Conservation (phyloP, 768 basidiomycete species). For the Boletus eberwhitei region DNA sequence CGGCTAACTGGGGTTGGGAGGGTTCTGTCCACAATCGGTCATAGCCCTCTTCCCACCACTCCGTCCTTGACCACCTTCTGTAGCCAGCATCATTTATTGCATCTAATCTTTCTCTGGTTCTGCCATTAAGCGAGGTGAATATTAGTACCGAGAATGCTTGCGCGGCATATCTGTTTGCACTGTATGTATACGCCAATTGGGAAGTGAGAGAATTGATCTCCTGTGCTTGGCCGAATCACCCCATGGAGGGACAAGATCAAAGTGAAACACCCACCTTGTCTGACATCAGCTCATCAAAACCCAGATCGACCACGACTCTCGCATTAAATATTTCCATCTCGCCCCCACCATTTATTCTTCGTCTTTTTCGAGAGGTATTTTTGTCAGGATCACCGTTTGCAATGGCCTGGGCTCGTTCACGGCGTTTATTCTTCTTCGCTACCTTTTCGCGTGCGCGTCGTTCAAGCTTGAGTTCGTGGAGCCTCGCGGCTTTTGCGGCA, state of each 20-base stretch:
- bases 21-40: conserved; percentile 57
- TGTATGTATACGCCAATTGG: conserved; percentile 91
- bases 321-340: conserved; percentile 50
- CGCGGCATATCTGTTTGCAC: conserved; percentile 71
- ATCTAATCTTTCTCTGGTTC: conserved; percentile 63
- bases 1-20: neutral
- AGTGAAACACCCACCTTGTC: conserved; percentile 67
- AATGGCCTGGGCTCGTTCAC: conserved; percentile 50
- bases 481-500: conserved; percentile 65
- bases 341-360: conserved; percentile 33
- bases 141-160: conserved; percentile 70
- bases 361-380: conserved; percentile 12
- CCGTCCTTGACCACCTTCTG: conserved; percentile 74
- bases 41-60: conserved; percentile 82
- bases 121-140: conserved; percentile 78
- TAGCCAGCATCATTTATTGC: conserved; percentile 62
- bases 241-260: conserved; percentile 8
- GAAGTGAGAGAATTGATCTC: conserved; percentile 87
- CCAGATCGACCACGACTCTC: conserved; percentile 78
- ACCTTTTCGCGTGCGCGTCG: conserved; percentile 76
- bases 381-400: conserved; percentile 45
- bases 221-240: conserved; percentile 40
- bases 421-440: conserved; percentile 71
- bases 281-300: conserved; percentile 90
- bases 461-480: conserved; percentile 64